Evolutionary conservation across 2,329 filamentous ascomycete species (phyloP).

Genomic region (Fusarium caatingaense): DNA sequence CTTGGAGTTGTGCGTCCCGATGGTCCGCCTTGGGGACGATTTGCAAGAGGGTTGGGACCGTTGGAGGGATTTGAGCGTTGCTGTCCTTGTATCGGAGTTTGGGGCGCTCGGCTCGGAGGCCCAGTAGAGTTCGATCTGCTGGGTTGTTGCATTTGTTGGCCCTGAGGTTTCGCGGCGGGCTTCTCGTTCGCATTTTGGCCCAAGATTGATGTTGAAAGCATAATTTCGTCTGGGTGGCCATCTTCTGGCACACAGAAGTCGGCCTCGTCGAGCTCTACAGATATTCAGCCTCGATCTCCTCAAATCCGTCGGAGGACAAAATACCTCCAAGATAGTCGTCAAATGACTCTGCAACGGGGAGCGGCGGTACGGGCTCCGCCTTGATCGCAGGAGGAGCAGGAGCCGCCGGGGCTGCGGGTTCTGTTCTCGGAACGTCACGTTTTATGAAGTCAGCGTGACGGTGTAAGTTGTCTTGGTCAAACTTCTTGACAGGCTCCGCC

Average conservation of each 20-base stretch:
- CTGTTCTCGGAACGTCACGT: constrained; percentile 58
- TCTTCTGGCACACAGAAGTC: constrained; percentile 78
- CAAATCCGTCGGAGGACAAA: constrained; percentile 53
- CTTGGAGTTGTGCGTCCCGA: constrained; percentile 35
- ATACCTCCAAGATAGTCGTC: constrained; percentile 64
- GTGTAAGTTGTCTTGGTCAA: constrained; percentile 82
- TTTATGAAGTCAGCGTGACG: constrained; percentile 82
- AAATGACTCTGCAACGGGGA: constrained; percentile 57
- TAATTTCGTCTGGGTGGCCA: constrained; percentile 81
- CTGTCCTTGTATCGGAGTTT: constrained; percentile 50
- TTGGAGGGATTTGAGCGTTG: constrained; percentile 40
- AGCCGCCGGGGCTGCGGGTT: constrained; percentile 27
- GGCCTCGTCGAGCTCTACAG: constrained; percentile 77
- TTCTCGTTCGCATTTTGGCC: constrained; percentile 38
- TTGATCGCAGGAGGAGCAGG: constrained; percentile 40
- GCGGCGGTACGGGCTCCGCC: constrained; percentile 43
- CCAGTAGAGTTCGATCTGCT: constrained; percentile 36
- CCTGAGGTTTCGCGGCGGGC: constrained; percentile 30
- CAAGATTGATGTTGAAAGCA: constrained; percentile 57
- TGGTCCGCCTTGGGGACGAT: constrained; percentile 35
- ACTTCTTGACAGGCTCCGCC: constrained; percentile 75
- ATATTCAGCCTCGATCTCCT: constrained; percentile 53
- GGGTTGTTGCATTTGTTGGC: constrained; percentile 40
- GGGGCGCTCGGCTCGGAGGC: constrained; percentile 42
- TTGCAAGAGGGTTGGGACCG: constrained; percentile 39